Percentiles rank a stretch among this genome's conserved stretches.
These are phyloP conservation scores for Fagus crenata DNA, from an alignment of 306 rosid genomes.

Conservation along the genomic window DNA sequence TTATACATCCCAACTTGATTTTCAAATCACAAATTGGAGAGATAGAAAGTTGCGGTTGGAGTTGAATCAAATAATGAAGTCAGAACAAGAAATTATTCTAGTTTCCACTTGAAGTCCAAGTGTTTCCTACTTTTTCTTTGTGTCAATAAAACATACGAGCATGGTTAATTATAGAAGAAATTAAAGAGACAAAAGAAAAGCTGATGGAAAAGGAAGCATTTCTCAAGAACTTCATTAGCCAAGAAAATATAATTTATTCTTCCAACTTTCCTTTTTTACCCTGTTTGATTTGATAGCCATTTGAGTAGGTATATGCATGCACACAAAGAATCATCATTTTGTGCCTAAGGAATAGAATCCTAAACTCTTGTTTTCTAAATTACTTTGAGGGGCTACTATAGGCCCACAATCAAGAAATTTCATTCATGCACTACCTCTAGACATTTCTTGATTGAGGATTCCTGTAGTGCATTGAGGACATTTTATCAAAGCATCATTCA, in stretches of 20 bases:
- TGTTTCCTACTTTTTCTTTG: neutral
- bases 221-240: neutral
- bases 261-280: neutral
- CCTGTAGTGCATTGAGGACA: slow-evolving; percentile 29
- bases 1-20: too few relatives aligned
- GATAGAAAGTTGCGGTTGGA: too few relatives aligned
- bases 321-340: slow-evolving; percentile 35
- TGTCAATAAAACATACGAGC: neutral
- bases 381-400: slow-evolving; percentile 26
- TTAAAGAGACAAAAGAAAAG: neutral
- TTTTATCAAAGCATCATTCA: slow-evolving; percentile 31
- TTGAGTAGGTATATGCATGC: slow-evolving; percentile 29
- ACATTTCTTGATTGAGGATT: slow-evolving; percentile 32
- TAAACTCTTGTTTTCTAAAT: slow-evolving; percentile 9
- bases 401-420: slow-evolving; percentile 46
- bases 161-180: slow-evolving; percentile 12
- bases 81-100: neutral
- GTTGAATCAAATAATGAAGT: slow-evolving; percentile 7
- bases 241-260: slow-evolving; percentile 8
- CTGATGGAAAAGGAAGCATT: slow-evolving; percentile 7
- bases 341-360: slow-evolving; percentile 54
- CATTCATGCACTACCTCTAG: slow-evolving; percentile 47
- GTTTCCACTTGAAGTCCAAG: slow-evolving; percentile 14
- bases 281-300: slow-evolving; percentile 52
- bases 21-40: neutral